phyloP scores from a whole-genome alignment of 2,329 filamentous ascomycete genomes.

The Neodidymelliopsis sp. region DNA sequence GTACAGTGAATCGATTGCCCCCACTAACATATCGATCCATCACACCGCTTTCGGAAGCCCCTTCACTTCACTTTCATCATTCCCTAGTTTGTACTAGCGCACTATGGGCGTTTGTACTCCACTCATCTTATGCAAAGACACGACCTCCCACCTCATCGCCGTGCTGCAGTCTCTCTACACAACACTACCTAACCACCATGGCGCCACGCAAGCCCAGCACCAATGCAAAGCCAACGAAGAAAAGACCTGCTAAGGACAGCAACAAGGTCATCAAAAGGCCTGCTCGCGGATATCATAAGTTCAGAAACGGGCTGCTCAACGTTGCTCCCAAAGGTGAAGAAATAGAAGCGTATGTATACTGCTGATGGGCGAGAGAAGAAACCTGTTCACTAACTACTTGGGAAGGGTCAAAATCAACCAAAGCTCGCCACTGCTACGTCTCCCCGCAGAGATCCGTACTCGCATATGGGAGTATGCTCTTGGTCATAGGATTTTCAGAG shows the following conservation, averaged over 20 bases:
- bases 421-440: constrained; percentile 19
- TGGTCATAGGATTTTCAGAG: constrained; percentile 10
- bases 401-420: constrained; percentile 18
- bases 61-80: too few relatives aligned
- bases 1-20: too few relatives aligned
- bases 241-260: not conserved
- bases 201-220: not conserved
- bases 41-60: too few relatives aligned
- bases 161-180: too few relatives aligned
- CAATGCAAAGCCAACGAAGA: not conserved
- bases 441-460: constrained; percentile 26
- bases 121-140: too few relatives aligned
- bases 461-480: constrained; percentile 24
- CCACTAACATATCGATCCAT: too few relatives aligned
- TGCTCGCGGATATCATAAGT: constrained; percentile 24
- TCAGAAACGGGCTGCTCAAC: constrained; percentile 24
- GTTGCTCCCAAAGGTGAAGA: constrained; percentile 9
- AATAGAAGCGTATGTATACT: too few relatives aligned
- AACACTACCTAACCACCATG: too few relatives aligned
- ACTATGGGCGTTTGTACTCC: too few relatives aligned
- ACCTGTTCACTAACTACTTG: not conserved
- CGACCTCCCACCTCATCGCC: too few relatives aligned
- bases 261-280: constrained; percentile 20
- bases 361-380: too few relatives aligned
- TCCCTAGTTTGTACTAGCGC: too few relatives aligned